Conservation (phyloP, 2,329 filamentous ascomycete species). For the Fusarium musae region DNA sequence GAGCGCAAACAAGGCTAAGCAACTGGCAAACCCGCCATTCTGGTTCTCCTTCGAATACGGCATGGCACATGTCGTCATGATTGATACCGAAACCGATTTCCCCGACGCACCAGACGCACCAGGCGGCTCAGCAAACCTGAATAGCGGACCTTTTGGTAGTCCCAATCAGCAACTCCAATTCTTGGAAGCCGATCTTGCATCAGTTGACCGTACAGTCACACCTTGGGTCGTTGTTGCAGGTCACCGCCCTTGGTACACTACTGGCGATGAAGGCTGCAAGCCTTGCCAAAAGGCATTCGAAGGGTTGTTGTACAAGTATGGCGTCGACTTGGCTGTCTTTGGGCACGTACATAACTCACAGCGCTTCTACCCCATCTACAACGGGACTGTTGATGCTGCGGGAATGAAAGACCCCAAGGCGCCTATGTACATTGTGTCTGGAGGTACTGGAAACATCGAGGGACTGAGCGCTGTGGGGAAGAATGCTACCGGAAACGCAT, state of each 20-base stretch:
- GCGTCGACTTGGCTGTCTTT: constrained; percentile 17
- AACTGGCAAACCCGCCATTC: constrained; percentile 33
- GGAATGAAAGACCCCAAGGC: constrained; percentile 20
- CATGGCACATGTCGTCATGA: constrained; percentile 45
- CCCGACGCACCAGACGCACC: constrained; percentile 16
- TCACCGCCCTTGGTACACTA: constrained; percentile 62
- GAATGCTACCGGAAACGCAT: not conserved
- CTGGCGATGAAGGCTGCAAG: constrained; percentile 40
- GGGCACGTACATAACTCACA: constrained; percentile 26
- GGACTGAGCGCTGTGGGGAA: constrained; percentile 9
- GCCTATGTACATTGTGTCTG: constrained; percentile 23
- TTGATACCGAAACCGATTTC: constrained; percentile 56
- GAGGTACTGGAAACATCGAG: constrained; percentile 22
- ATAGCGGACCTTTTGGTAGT: constrained; percentile 12
- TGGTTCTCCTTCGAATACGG: constrained; percentile 44
- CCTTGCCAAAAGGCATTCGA: constrained; percentile 28
- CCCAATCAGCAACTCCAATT: constrained; percentile 24
- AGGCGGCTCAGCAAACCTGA: constrained; percentile 19
- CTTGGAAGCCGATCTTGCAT: constrained; percentile 51
- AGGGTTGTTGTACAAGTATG: constrained; percentile 18
- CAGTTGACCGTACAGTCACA: constrained; percentile 64
- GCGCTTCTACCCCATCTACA: constrained; percentile 12
- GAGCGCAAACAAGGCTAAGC: constrained; percentile 28
- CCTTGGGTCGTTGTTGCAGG: constrained; percentile 56
- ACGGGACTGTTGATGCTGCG: constrained; percentile 9